phyloP scores from a whole-genome alignment of 2,329 filamentous ascomycete species.

The Didymella pinodella region DNA sequence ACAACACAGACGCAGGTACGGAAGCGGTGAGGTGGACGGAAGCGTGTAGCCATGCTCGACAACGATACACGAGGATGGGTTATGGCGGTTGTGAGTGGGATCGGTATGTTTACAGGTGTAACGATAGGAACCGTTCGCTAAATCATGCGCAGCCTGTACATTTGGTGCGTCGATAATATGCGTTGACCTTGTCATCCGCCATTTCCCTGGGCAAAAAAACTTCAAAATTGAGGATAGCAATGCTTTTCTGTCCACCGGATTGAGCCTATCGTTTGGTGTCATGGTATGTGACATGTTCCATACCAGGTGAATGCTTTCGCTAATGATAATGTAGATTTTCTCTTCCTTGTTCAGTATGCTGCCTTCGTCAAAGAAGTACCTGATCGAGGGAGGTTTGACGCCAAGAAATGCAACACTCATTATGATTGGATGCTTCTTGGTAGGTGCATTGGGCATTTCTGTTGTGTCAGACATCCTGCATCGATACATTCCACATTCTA shows the following conservation, averaged over 20 bases:
- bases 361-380: constrained; percentile 81
- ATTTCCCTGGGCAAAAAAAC: constrained; percentile 74
- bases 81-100: constrained; percentile 82
- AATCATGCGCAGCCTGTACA: constrained; percentile 46
- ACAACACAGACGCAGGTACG: constrained; percentile 32
- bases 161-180: constrained; percentile 78
- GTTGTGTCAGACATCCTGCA: constrained; percentile 76
- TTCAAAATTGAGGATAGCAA: constrained; percentile 93
- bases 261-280: constrained; percentile 93
- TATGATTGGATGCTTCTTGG: constrained; percentile 73
- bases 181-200: constrained; percentile 78
- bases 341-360: constrained; percentile 93
- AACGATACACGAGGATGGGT: constrained; percentile 90
- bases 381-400: constrained; percentile 72
- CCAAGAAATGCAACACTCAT: constrained; percentile 72
- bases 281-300: constrained; percentile 70
- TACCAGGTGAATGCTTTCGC: background rate
- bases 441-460: constrained; percentile 79
- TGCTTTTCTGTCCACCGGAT: constrained; percentile 82
- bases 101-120: constrained; percentile 59
- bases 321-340: constrained; percentile 70
- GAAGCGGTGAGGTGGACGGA: background rate
- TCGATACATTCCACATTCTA: constrained; percentile 76
- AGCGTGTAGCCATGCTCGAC: constrained; percentile 35
- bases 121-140: constrained; percentile 7